Conservation (phyloP, 768 basidiomycete species). For the Auricularia cornea region DNA sequence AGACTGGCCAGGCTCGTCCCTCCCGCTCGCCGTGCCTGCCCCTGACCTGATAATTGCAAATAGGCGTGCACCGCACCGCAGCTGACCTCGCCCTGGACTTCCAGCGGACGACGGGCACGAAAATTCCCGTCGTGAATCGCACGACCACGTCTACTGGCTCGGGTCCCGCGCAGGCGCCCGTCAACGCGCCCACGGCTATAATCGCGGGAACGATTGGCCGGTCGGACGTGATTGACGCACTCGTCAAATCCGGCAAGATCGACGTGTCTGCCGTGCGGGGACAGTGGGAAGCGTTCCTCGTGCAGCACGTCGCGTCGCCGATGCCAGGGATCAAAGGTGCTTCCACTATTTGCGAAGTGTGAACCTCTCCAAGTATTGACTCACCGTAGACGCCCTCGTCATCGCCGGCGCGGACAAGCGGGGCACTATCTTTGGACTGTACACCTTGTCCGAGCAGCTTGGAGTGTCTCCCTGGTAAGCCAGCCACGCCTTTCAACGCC, state of each 20-base stretch:
- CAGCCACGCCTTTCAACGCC: slow-evolving; percentile 23
- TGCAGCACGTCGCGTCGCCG: slow-evolving; percentile 44
- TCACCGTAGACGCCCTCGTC: slow-evolving; percentile 49
- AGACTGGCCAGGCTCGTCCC: slow-evolving; percentile 38
- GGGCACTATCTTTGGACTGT: slow-evolving; percentile 57
- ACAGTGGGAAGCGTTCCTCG: slow-evolving; percentile 58
- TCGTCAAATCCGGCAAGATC: slow-evolving; percentile 46
- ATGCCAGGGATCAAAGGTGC: slow-evolving; percentile 33
- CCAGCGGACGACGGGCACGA: slow-evolving; percentile 46
- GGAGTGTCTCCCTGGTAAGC: slow-evolving; percentile 64
- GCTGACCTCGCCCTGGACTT: slow-evolving; percentile 58
- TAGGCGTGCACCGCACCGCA: slow-evolving; percentile 53
- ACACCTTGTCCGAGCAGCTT: slow-evolving; percentile 64
- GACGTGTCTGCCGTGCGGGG: slow-evolving; percentile 52
- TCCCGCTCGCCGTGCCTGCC: no score
- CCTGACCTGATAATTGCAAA: no score
- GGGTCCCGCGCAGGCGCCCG: background rate
- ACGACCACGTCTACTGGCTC: slow-evolving; percentile 29
- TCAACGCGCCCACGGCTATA: slow-evolving; percentile 28
- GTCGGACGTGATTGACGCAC: slow-evolving; percentile 42
- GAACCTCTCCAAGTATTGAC: no score
- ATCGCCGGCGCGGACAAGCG: slow-evolving; percentile 63
- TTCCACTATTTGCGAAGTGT: background rate
- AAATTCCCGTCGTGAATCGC: slow-evolving; percentile 43
- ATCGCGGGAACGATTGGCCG: slow-evolving; percentile 59